These are phyloP conservation scores for Inga leiocalycina DNA, from an alignment of 306 rosid species.

Conservation along the genomic window DNA sequence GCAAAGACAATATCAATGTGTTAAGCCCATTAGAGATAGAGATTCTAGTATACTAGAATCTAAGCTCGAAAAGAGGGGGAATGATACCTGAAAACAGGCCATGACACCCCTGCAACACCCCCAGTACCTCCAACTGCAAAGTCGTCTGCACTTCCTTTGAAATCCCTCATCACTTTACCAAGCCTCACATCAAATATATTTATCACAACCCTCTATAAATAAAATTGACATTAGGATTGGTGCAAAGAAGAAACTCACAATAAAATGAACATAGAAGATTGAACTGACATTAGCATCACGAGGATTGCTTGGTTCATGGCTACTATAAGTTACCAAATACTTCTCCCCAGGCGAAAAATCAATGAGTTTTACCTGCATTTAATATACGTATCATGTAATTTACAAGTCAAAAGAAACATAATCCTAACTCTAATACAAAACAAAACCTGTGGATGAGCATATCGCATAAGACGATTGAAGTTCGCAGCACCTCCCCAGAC, in stretches of 20 bases:
- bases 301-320: constrained; percentile 91
- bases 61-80: neutral
- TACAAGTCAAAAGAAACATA: neutral
- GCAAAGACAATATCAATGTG: constrained; percentile 30
- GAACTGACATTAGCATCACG: constrained; percentile 81
- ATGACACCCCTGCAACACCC: constrained; percentile 76
- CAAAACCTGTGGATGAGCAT: constrained; percentile 83
- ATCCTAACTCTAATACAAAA: neutral
- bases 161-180: constrained; percentile 90
- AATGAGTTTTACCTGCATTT: constrained; percentile 73
- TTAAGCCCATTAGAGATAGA: neutral
- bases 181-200: constrained; percentile 91
- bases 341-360: constrained; percentile 92
- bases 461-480: constrained; percentile 81
- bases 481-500: constrained; percentile 91
- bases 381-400: neutral
- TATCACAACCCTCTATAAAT: constrained; percentile 73
- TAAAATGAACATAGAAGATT: constrained; percentile 18
- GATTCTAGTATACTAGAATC: neutral
- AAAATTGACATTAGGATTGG: constrained; percentile 34
- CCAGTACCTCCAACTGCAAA: constrained; percentile 85
- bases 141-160: constrained; percentile 85
- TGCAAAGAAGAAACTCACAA: neutral
- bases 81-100: constrained; percentile 87
- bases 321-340: constrained; percentile 83